These are phyloP conservation scores for Carex parvula DNA, from an alignment of 176 grass and related monocot species.

Conservation along the genomic window DNA sequence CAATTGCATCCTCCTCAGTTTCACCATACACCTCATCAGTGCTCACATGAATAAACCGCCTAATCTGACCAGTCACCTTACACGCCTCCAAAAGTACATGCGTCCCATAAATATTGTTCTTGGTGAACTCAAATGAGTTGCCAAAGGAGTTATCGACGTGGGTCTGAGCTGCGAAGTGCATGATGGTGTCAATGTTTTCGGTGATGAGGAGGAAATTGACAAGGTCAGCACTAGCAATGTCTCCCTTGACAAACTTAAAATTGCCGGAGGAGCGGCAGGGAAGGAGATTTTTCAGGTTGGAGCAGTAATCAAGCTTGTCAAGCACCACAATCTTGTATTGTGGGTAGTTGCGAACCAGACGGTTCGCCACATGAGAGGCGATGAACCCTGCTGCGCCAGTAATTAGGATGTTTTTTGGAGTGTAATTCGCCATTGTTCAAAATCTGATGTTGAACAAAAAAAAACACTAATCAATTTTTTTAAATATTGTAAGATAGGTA, in stretches of 20 bases:
- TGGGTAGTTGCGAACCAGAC: constrained; percentile 62
- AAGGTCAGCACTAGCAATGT: constrained; percentile 79
- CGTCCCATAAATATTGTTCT: constrained; percentile 85
- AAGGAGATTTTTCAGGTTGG: constrained; percentile 74
- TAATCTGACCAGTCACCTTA: constrained; percentile 77
- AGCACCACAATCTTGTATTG: constrained; percentile 86
- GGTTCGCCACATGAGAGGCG: constrained; percentile 72
- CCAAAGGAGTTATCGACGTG: constrained; percentile 90
- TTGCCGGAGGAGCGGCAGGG: constrained; percentile 52
- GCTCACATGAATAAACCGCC: constrained; percentile 82
- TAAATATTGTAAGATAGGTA: not conserved
- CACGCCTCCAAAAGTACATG: constrained; percentile 87
- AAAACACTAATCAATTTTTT: not conserved
- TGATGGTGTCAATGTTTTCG: constrained; percentile 85
- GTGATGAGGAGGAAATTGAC: constrained; percentile 84
- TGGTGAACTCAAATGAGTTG: constrained; percentile 83
- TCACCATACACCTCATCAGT: constrained; percentile 92
- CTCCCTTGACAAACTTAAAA: constrained; percentile 91
- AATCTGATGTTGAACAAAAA: not conserved
- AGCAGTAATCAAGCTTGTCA: constrained; percentile 93
- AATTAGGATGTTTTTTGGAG: constrained; percentile 75
- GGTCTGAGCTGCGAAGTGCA: constrained; percentile 86
- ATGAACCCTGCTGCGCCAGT: constrained; percentile 81
- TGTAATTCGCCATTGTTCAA: constrained; percentile 42
- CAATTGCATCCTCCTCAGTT: constrained; percentile 71